Percentiles rank a stretch among this genome's conserved stretches.
Conservation (phyloP, 2,329 filamentous ascomycete genomes). For the Onygenales sp. region DNA sequence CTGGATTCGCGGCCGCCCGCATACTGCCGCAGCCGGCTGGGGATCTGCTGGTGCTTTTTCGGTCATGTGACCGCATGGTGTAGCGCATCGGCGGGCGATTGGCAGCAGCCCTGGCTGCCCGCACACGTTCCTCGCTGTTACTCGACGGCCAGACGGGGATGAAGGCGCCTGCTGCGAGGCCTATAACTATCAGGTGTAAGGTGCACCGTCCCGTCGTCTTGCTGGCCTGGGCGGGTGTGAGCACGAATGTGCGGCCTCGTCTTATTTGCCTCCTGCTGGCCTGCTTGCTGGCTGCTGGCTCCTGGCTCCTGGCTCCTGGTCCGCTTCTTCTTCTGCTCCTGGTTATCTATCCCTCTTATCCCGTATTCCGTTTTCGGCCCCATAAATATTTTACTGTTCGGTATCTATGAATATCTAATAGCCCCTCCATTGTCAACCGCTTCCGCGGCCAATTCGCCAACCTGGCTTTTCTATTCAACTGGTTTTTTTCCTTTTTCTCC, state of each 20-base stretch:
- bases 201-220: constrained; percentile 8
- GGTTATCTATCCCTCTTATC: neutral
- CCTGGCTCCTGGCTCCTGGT: neutral
- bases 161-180: constrained; percentile 9
- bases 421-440: neutral
- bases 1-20: constrained; percentile 11
- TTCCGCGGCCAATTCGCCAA: neutral
- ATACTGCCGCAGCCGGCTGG: constrained; percentile 12
- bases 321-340: neutral
- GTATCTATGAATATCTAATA: neutral
- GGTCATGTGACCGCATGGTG: constrained; percentile 21
- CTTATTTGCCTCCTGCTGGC: neutral
- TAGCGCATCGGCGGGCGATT: constrained; percentile 11
- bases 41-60: constrained; percentile 17
- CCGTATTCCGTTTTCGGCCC: neutral
- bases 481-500: constrained; percentile 7
- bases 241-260: neutral
- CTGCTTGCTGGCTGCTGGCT: neutral
- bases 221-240: neutral
- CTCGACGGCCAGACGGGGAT: constrained; percentile 17
- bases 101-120: constrained; percentile 11
- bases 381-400: neutral
- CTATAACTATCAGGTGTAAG: constrained; percentile 8
- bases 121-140: constrained; percentile 13
- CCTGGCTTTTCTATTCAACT: constrained; percentile 3